Base-by-base conservation (phyloP, 2,329 filamentous ascomycete species). In the Aureobasidium sp. region DNA sequence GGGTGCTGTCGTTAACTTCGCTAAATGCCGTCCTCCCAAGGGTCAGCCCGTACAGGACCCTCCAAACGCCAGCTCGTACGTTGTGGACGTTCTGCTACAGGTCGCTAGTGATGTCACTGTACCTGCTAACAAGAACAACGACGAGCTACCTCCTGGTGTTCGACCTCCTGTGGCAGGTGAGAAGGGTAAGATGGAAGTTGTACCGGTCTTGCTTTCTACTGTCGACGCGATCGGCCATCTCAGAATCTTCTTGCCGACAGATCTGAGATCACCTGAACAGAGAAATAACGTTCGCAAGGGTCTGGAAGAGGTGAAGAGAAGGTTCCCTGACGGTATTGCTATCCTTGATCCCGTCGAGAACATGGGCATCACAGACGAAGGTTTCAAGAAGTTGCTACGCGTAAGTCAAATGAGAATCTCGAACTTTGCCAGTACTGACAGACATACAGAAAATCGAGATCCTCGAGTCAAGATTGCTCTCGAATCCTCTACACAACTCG, bases 261-360 rank as follows among this genome's bases (percentile, higher is more conserved):
- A 96, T 61, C 75, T 95, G 41, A 84, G 85, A 66, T 81, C 82
- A 2, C 75, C 81, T 3, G 81, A 88, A n/a, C 84, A 91, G 53
- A 84, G 87, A 62, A 89, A 89, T 66, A 83, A 81, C 1, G 81
- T 88, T 36, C 81, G 84, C 61, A 89, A 87, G 70, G 76, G 82
- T 4, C 76, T 97, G 32, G 82, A 85, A 46, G 93, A 97, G 74
- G 87, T 96, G 17, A 84, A 89, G 75, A 86, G 86, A 67, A 87
- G 94, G 29, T 97, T 99, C 77, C 92, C 92, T 0, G 94, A 99
- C 71, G 94, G 94, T 3, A 79, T 99, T 62, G 88, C 94, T 3
- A 81, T 92, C 7, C 78, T 99, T 20, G 94, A 99, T 70, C 94
- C 94, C 0, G 87, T 99, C 43, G 92, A 97, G 74, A 92, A 97